Evolutionary conservation across 2,329 filamentous ascomycete genomes (phyloP).

Genomic region (Cordyceps cateniannulata): DNA sequence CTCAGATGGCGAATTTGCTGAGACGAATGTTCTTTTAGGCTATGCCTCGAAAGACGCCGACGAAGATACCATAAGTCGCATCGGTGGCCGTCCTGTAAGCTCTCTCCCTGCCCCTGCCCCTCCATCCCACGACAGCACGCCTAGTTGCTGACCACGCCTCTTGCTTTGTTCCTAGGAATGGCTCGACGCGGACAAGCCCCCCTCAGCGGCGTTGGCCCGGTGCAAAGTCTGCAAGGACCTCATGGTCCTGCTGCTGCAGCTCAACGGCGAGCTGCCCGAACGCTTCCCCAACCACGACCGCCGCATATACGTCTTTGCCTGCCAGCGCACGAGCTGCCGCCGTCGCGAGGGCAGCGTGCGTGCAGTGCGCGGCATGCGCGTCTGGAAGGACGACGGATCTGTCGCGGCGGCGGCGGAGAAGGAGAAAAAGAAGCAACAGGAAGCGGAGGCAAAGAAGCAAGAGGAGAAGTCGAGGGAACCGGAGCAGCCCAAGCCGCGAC

Average conservation of each 20-base stretch:
- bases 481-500: slow-evolving; percentile 30
- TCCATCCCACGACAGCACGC: background rate
- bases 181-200: slow-evolving; percentile 65
- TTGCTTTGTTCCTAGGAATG: slow-evolving; percentile 57
- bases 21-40: slow-evolving; percentile 84
- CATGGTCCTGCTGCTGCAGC: slow-evolving; percentile 80
- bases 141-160: background rate
- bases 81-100: slow-evolving; percentile 81
- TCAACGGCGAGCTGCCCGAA: slow-evolving; percentile 85
- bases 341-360: slow-evolving; percentile 78
- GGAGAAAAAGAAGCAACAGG: slow-evolving; percentile 26
- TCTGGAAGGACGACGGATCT: slow-evolving; percentile 36
- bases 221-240: slow-evolving; percentile 82
- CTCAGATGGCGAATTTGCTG: slow-evolving; percentile 62
- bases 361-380: slow-evolving; percentile 61
- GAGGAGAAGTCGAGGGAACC: slow-evolving; percentile 25
- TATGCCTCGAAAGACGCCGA: slow-evolving; percentile 76
- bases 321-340: slow-evolving; percentile 69
- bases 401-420: slow-evolving; percentile 23
- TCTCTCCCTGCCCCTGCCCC: background rate
- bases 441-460: slow-evolving; percentile 19
- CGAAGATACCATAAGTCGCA: slow-evolving; percentile 77
- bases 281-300: slow-evolving; percentile 82
- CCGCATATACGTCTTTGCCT: slow-evolving; percentile 80
- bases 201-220: slow-evolving; percentile 70